Percentiles rank a stretch among this genome's conserved stretches.
Conservation (phyloP, 805 yeast species). For the Jamesozyma gamospora region DNA sequence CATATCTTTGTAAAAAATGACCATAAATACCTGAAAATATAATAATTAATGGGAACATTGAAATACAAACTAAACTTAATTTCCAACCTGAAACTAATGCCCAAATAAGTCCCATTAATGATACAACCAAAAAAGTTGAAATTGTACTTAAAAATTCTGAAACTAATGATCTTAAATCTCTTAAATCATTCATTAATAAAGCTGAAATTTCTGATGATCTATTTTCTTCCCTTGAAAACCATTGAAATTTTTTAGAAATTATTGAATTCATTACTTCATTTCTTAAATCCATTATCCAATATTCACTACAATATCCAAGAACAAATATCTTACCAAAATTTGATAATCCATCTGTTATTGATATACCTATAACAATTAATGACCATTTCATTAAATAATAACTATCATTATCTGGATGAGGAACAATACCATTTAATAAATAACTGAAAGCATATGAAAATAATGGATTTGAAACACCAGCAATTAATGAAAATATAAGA, state of each 20-base stretch:
- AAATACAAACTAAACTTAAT: slow-evolving; percentile 68
- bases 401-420: slow-evolving; percentile 28
- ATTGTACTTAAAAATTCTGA: slow-evolving; percentile 51
- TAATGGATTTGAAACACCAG: slow-evolving; percentile 62
- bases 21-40: slow-evolving; percentile 46
- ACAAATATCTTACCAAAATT: slow-evolving; percentile 41
- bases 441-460: slow-evolving; percentile 73
- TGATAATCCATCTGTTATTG: slow-evolving; percentile 51
- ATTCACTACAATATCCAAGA: slow-evolving; percentile 53
- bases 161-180: slow-evolving; percentile 62
- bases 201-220: slow-evolving; percentile 50
- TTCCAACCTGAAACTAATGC: slow-evolving; percentile 77
- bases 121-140: slow-evolving; percentile 43
- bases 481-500: slow-evolving; percentile 38
- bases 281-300: slow-evolving; percentile 53
- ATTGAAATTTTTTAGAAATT: slow-evolving; percentile 41
- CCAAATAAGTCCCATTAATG: slow-evolving; percentile 63
- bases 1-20: slow-evolving; percentile 40
- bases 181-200: slow-evolving; percentile 66
- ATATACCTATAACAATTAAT: slow-evolving; percentile 47
- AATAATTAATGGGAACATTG: slow-evolving; percentile 59
- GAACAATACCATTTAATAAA: slow-evolving; percentile 53
- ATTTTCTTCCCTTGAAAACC: slow-evolving; percentile 36
- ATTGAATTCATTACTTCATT: slow-evolving; percentile 39
- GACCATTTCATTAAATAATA: slow-evolving; percentile 53